Evolutionary conservation across 1,284 basidiomycete species (phyloP).

Genomic region (Malassezia psittaci): DNA sequence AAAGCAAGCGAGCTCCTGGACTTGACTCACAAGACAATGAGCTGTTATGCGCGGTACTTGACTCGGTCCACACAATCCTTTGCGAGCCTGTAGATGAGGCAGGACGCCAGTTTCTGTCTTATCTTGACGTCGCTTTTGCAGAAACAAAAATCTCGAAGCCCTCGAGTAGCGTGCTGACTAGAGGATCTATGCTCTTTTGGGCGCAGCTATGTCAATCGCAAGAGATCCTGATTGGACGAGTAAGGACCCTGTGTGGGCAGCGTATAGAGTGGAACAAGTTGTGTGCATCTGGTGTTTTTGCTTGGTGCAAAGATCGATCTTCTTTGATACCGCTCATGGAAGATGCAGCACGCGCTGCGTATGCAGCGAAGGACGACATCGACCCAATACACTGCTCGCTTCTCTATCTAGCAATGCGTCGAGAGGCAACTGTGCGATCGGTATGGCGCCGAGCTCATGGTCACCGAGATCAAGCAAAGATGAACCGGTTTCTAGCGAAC

Average conservation of each 20-base stretch:
- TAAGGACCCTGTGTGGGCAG: background rate
- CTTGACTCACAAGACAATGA: background rate
- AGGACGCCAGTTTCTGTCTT: constrained; percentile 1
- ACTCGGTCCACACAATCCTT: background rate
- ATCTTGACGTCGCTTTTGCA: background rate
- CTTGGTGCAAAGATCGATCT: constrained; percentile 2
- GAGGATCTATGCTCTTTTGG: constrained; percentile 2
- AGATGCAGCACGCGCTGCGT: constrained; percentile 80
- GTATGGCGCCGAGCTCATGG: constrained; percentile 91
- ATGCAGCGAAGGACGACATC: constrained; percentile 57
- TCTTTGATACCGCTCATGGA: constrained; percentile 51
- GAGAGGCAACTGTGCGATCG: constrained; percentile 78
- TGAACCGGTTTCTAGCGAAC: constrained; percentile 85
- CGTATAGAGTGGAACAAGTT: constrained; percentile 1
- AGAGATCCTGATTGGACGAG: constrained; percentile 2
- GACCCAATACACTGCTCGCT: constrained; percentile 83
- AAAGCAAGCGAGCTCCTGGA: background rate
- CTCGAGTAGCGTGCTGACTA: background rate
- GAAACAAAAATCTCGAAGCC: background rate
- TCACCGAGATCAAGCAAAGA: constrained; percentile 77
- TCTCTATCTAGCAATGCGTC: constrained; percentile 88
- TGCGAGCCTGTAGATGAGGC: constrained; percentile 3
- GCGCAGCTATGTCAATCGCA: constrained; percentile 1
- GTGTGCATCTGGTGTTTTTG: constrained; percentile 7
- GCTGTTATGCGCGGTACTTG: background rate